These are phyloP conservation scores for Leucaena leucocephala DNA, from an alignment of 306 rosid species.

Conservation along the genomic window DNA sequence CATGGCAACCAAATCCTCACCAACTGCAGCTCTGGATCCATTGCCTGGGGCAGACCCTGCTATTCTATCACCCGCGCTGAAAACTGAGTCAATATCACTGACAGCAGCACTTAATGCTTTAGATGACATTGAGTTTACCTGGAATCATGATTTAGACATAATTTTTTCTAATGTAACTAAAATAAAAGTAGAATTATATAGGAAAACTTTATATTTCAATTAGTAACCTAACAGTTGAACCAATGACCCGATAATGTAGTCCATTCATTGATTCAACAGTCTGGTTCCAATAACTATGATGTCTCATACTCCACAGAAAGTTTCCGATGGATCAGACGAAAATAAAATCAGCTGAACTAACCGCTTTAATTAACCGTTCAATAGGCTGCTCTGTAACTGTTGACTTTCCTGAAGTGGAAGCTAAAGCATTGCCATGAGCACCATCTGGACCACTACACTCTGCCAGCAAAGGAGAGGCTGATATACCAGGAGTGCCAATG, in stretches of 20 bases:
- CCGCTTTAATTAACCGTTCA: conserved; percentile 88
- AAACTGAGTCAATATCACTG: conserved; percentile 86
- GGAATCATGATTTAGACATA: conserved; percentile 41
- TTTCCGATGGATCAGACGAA: conserved; percentile 14
- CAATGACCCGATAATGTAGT: not conserved
- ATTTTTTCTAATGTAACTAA: conserved; percentile 27
- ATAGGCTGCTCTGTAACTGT: conserved; percentile 83
- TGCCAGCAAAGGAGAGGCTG: conserved; percentile 97
- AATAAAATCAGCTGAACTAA: conserved; percentile 53
- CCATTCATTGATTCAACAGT: no score
- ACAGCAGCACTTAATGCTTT: conserved; percentile 80
- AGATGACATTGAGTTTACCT: conserved; percentile 86
- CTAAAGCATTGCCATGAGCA: conserved; percentile 61
- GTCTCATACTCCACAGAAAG: conserved; percentile 7
- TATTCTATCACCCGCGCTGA: conserved; percentile 91
- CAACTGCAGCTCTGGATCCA: conserved; percentile 99
- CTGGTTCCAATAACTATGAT: not conserved
- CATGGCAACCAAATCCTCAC: conserved; percentile 97
- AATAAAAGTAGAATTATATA: conserved; percentile 20
- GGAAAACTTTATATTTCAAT: conserved; percentile 13
- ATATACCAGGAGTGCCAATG: conserved; percentile 97
- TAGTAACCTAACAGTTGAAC: not conserved
- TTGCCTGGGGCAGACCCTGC: conserved; percentile 99
- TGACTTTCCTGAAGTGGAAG: conserved; percentile 72
- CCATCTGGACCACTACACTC: conserved; percentile 84